Percentiles rank a stretch among this genome's conserved stretches.
These are phyloP conservation scores for Cadophora luteo-olivacea DNA, from an alignment of 2,329 filamentous ascomycete genomes.

Conservation along the genomic window DNA sequence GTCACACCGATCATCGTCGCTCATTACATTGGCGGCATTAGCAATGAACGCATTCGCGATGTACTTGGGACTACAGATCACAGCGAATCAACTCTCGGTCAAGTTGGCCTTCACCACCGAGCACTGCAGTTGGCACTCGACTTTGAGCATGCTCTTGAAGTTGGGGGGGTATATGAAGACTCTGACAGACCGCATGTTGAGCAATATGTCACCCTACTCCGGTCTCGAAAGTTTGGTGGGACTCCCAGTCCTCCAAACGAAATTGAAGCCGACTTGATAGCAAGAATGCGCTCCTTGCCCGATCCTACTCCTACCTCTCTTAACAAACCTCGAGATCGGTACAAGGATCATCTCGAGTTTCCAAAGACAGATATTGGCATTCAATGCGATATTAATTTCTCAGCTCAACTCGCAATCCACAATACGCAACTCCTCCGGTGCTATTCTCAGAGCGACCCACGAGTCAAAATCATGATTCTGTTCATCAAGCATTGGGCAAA, in stretches of 20 bases:
- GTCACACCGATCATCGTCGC: constrained; percentile 45
- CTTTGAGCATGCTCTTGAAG: constrained; percentile 60
- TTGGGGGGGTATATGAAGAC: constrained; percentile 53
- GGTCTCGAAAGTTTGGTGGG: constrained; percentile 40
- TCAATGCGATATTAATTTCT: constrained; percentile 92
- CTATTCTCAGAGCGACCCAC: constrained; percentile 79
- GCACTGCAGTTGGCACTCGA: constrained; percentile 61
- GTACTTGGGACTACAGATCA: constrained; percentile 43
- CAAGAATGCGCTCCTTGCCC: constrained; percentile 41
- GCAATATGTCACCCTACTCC: constrained; percentile 59
- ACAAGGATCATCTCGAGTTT: constrained; percentile 73
- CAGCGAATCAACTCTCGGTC: constrained; percentile 46
- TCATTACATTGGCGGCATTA: constrained; percentile 61
- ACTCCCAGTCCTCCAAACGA: constrained; percentile 40
- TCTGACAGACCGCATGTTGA: constrained; percentile 48
- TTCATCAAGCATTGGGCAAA: constrained; percentile 95
- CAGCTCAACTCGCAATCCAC: constrained; percentile 80
- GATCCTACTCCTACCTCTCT: constrained; percentile 52
- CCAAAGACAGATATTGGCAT: constrained; percentile 80
- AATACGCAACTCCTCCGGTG: constrained; percentile 85
- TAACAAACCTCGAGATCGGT: constrained; percentile 59
- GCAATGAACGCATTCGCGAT: constrained; percentile 52
- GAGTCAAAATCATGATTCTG: constrained; percentile 78
- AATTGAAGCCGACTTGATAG: constrained; percentile 30
- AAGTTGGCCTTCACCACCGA: constrained; percentile 52